Conservation (phyloP, 371 early-diverging fungal species). For the Enteropsectra breve region DNA sequence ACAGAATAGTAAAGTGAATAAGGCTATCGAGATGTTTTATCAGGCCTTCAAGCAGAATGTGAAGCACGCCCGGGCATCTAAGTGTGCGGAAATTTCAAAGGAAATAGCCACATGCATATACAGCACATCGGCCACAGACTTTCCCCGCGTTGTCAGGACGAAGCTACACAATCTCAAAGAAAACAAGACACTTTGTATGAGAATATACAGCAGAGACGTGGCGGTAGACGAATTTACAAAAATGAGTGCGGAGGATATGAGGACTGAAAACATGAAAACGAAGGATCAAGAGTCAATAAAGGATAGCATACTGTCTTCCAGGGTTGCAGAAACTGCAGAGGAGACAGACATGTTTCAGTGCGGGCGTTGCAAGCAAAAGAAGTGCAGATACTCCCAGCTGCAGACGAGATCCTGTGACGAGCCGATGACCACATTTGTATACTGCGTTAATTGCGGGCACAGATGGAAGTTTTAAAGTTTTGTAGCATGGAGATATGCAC, state of each 20-base stretch:
- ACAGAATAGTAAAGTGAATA: slow-evolving; percentile 33
- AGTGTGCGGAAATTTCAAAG: slow-evolving; percentile 4
- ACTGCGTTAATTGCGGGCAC: slow-evolving; percentile 58
- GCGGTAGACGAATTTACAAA: slow-evolving; percentile 47
- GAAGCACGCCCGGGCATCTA: not conserved
- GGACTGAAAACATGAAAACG: slow-evolving; percentile 49
- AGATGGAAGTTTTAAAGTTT: slow-evolving; percentile 61
- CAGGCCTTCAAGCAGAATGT: slow-evolving; percentile 32
- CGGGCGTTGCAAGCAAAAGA: slow-evolving; percentile 59
- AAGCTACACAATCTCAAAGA: slow-evolving; percentile 60
- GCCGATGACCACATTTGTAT: slow-evolving; percentile 61
- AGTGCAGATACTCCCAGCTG: slow-evolving; percentile 59
- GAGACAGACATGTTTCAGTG: slow-evolving; percentile 61
- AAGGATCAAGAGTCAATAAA: slow-evolving; percentile 49
- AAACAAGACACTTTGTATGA: slow-evolving; percentile 49
- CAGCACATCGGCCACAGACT: slow-evolving; percentile 3
- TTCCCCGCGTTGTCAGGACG: slow-evolving; percentile 43
- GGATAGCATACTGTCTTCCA: slow-evolving; percentile 50
- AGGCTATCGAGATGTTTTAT: slow-evolving; percentile 44
- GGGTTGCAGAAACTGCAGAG: slow-evolving; percentile 53
- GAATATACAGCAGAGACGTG: slow-evolving; percentile 54
- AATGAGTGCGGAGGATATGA: slow-evolving; percentile 59
- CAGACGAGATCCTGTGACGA: slow-evolving; percentile 62
- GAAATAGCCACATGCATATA: slow-evolving; percentile 25
- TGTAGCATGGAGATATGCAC: too few species aligned